Base-by-base conservation (phyloP, 495 filamentous ascomycete species). In the Podospora comata region DNA sequence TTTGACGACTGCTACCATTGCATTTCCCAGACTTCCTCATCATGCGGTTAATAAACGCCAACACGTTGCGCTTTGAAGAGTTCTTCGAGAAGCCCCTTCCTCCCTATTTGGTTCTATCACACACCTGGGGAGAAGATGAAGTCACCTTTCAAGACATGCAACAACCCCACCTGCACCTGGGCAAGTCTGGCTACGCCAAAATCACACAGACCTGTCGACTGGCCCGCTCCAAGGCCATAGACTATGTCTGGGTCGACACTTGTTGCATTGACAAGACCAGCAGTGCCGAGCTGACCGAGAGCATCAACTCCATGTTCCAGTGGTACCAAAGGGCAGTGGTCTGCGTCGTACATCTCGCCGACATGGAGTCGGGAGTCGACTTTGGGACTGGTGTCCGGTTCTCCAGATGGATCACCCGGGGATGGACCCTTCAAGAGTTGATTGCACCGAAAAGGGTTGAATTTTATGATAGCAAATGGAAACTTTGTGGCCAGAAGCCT, bases 361-460 rank as follows among this genome's bases (percentile, higher is more conserved):
- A 80, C 63, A 66, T 79, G 27, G 32, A 20, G 28, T 20, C 63
- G 28, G 48, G 28, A 15, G 20, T 6, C 20, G 18, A 53, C 15
- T 56, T 56, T 20, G 32, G 7, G 7, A 20, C 27, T 20, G 27
- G 23, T 5, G 53, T 68, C 1, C 4, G 44, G 16, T 20, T 48
- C 11, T 62, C 68, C 65, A 66, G 69, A 7, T 83, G 81, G 80
- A 80, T 82, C 30, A 71, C 62, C 3, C 66, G 81, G 48, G 80
- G 80, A 15, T 83, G 80, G 77, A 82, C 81, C 4, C 65, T 82
- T 19, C 78, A 82, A 65, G 79, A 82, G 67, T 71, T 82, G 5
- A 69, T 83, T 16, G 78, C 79, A 0, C 77, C 80, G 1, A 27
- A 27, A 5, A 44, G 67, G 15, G 65, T 83, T 1, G 48, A 62